Evolutionary conservation across 2,329 filamentous ascomycete genomes (phyloP), one percentile per base, ranked within the genome.

Genomic region (Aspergillus glaucus): DNA sequence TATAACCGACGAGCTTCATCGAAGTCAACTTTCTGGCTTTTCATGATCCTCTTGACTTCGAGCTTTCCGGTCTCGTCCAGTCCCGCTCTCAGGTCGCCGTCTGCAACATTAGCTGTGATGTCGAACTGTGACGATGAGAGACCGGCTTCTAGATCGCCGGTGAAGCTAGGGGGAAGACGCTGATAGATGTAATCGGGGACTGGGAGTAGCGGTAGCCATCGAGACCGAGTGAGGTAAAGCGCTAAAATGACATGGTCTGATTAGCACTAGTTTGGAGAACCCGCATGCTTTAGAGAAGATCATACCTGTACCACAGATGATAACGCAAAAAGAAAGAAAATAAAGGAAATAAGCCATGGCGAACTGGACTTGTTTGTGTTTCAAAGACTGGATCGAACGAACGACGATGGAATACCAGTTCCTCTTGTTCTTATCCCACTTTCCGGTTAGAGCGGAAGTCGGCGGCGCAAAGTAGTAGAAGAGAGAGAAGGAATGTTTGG

Each of bases 11-110:
- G 80, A 36, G 92, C 93, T 73, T 96, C 89, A 71, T 98, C 92
- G 66, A 98, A 98, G 52, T 78, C 80, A 55, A 97, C 80, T 50
- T 84, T 79, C 55, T 84, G 79, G 66, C 79, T 84, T 79, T 89
- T 92, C 93, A 98, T 98, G 59, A 98, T 91, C 59, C 80, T 80
- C 61, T 90, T 79, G 39, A 98, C 84, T 68, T 95, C 88, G 36
- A 78, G 73, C 76, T 97, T 97, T 49, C 81, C 87, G 43, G 74
- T 75, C 56, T 86, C 83, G 65, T 97, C 91, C 15, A 98, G 77
- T 0, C 93, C 93, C 0, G 82, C 81, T 56, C 93, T 81, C 26
- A 78, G 76, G 66, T 98, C 93, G 45, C 87, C 87, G 10, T 79
- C 81, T 50, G 85, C 84, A 30, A 98, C 76, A 65, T 98, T 98